Conservation (phyloP, 768 basidiomycete genomes). For the Boletus vermiculosoides region DNA sequence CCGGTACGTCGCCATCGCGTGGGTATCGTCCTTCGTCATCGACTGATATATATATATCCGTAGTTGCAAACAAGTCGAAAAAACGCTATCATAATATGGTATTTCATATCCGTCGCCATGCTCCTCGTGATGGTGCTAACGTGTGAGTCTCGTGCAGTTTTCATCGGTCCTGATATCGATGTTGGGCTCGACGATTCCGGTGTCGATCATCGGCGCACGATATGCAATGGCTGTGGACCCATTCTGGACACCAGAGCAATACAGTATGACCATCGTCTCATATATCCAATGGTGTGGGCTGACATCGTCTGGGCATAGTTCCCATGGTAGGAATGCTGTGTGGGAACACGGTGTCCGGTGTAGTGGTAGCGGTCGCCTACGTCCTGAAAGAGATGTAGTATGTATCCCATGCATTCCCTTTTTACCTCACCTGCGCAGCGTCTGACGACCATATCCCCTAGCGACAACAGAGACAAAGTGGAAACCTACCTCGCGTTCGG, state of each 20-base stretch:
- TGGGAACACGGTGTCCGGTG: conserved; percentile 72
- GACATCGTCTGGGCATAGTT: conserved; percentile 41
- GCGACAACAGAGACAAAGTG: conserved; percentile 81
- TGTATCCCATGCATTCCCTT: conserved; percentile 22
- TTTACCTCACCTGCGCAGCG: neutral
- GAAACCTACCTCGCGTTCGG: conserved; percentile 87
- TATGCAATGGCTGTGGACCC: conserved; percentile 76
- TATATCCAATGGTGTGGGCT: neutral
- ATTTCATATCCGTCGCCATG: neutral
- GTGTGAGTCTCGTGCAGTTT: conserved; percentile 41
- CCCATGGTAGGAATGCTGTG: conserved; percentile 87
- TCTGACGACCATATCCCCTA: conserved; percentile 24
- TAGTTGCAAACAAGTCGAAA: conserved; percentile 78
- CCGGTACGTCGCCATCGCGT: conserved; percentile 44
- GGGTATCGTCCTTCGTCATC: neutral
- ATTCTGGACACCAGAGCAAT: conserved; percentile 84
- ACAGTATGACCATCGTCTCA: conserved; percentile 45
- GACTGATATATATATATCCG: neutral
- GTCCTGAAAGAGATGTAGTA: conserved; percentile 78
- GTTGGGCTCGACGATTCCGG: conserved; percentile 74
- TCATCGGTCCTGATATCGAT: conserved; percentile 63
- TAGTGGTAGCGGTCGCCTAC: conserved; percentile 67
- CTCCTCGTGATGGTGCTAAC: conserved; percentile 9
- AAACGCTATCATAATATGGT: conserved; percentile 76
- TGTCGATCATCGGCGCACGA: conserved; percentile 70